Base-by-base conservation (phyloP, 148 eudicot species). In the Vaccinium vitisidaea region DNA sequence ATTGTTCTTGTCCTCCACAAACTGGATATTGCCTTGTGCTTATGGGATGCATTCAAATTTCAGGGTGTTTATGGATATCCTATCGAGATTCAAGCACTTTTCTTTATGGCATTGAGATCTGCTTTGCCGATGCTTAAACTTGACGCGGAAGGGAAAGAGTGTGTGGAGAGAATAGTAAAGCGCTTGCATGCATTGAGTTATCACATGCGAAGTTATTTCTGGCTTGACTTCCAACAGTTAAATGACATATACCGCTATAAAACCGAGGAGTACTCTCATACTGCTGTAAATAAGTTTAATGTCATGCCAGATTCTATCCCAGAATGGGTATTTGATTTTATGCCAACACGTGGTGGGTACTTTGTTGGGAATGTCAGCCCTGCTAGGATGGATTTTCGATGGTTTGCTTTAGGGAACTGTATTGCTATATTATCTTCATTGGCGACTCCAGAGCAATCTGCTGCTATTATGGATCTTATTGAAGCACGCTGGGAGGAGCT, bases 1-100 rank as follows among this genome's bases (percentile, higher is more conserved):
- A 46, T 50, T 56, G 16, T 4, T 75, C 48, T 75, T 56, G 0
- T 49, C 70, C 71, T 59, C 30, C 59, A 18, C 30, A 54, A 59
- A 61, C 58, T 79, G 49, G 74, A 23, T 13, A 32, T 49, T 77
- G 9, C 9, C 54, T 56, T 61, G 75, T 76, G 21, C 67, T 88
- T 74, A 74, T 49, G 53, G 50, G 23, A 48, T 25, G 70, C 32
- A 19, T 65, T 85, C 23, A 27, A 75, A 54, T 80, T 88, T 79
- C 95, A 97, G 99, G 99, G 99, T 8, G 70, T 97, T 32, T 97
- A 97, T 88, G 99, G 99, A 58, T 97, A 97, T 83, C 99, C 99
- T n/a, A 97, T 95, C 56, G 99, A 97, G 87, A 97, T 97, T 85
- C 99, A 97, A 92, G 92, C 98, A 9, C 97, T 97, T 82, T 97